Evolutionary conservation across 2,329 filamentous ascomycete genomes (phyloP).

Genomic region (Nothophoma quercina): DNA sequence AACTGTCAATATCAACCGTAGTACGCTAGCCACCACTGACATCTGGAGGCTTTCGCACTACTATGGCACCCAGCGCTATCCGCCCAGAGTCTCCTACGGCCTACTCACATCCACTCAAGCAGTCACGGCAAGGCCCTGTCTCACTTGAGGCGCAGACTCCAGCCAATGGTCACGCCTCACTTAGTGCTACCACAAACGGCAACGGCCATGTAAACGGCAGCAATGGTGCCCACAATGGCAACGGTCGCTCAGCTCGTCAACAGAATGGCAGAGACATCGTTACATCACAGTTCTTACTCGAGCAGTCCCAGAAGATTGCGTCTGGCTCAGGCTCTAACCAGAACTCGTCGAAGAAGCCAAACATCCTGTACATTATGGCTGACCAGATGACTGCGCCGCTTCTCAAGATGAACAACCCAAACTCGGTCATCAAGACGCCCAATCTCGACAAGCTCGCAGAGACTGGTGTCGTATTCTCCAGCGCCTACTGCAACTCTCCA

Average conservation of each 20-base stretch:
- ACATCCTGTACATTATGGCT: slow-evolving; percentile 94
- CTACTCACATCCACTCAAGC: slow-evolving; percentile 25
- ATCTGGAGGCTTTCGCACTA: neutral
- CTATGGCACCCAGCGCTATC: slow-evolving; percentile 44
- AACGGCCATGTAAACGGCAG: slow-evolving; percentile 25
- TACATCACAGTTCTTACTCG: slow-evolving; percentile 35
- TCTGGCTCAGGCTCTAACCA: slow-evolving; percentile 24
- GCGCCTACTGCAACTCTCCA: slow-evolving; percentile 91
- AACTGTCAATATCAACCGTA: neutral
- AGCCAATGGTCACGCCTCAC: slow-evolving; percentile 24
- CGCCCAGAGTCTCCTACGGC: slow-evolving; percentile 32
- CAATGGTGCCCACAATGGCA: slow-evolving; percentile 20
- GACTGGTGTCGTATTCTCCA: slow-evolving; percentile 87
- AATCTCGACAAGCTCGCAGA: slow-evolving; percentile 85
- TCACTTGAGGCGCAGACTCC: slow-evolving; percentile 36
- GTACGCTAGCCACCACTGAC: neutral
- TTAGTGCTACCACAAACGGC: slow-evolving; percentile 23
- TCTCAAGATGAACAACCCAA: slow-evolving; percentile 88
- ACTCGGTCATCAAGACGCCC: slow-evolving; percentile 90
- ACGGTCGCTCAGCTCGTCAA: slow-evolving; percentile 21
- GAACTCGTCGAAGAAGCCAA: slow-evolving; percentile 60
- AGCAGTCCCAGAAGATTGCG: slow-evolving; percentile 37
- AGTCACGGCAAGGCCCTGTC: slow-evolving; percentile 27
- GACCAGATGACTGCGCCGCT: slow-evolving; percentile 92
- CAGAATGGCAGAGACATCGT: slow-evolving; percentile 31